Base-by-base conservation (phyloP, 164 flowering plant species). In the Hamamelis virginiana region DNA sequence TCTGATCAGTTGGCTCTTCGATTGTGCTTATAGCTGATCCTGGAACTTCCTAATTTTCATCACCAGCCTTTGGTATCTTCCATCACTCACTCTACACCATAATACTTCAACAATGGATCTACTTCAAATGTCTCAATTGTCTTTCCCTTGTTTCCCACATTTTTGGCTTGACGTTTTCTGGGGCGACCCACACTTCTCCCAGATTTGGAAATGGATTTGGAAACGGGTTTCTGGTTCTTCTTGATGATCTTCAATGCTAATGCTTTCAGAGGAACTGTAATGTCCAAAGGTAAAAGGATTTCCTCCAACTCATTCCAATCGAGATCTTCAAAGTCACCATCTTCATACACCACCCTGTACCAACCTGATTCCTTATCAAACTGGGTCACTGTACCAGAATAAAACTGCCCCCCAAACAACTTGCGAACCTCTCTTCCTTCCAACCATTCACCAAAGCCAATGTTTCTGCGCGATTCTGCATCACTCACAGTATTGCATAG, bases 261-360 rank as follows among this genome's bases (percentile, higher is more conserved):
- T 68, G 88, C 10, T 74, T 78, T 83, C 73, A 93, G 62, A 21
- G 98, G 90, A 67, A 90, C 59, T 9, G 80, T 63, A 50, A 93
- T 69, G 47, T 90, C 98, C 65, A 93, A 52, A 9, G 98, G 96
- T 59, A 78, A 47, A 62, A 93, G 88, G 12, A 93, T 76, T 67
- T 82, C 79, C 69, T 79, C 74, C 66, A 93, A 74, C 75, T 91
- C 98, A 69, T 56, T 68, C 97, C 98, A 90, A 19, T 85, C 89
- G 25, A 93, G 90, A 81, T 93, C 98, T 81, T 93, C 98, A 55
- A 52, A 82, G 69, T 91, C 98, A 8, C 94, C 96, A 79, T 93
- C 98, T 71, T 91, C 96, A 63, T 93, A 93, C 5, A 75, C 86
- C 48, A 93, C 96, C 69, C 88, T 85, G 66, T 86, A 93, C 98